Conservation (phyloP, 1,284 basidiomycete species). For the Exsudoporus floridanus region DNA sequence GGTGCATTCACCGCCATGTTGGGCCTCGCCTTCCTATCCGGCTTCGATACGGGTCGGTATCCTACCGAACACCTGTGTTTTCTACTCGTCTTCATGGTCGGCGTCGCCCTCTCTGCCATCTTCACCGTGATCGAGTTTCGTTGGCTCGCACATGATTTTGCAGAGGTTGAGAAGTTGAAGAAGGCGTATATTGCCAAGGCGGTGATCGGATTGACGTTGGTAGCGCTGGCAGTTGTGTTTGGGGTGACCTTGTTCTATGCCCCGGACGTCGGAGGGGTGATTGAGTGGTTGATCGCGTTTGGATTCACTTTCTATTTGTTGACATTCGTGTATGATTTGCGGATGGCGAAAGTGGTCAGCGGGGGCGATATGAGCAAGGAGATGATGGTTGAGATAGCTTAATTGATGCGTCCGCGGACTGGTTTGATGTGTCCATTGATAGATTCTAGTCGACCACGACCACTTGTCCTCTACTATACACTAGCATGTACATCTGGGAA, state of each 20-base stretch:
- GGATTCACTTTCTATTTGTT: slow-evolving; percentile 70
- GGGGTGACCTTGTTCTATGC: slow-evolving; percentile 49
- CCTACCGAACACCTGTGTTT: slow-evolving; percentile 53
- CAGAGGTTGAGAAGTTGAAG: slow-evolving; percentile 45
- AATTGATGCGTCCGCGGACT: background rate
- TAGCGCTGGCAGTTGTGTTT: slow-evolving; percentile 62
- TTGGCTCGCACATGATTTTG: slow-evolving; percentile 62
- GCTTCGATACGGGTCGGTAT: slow-evolving; percentile 64
- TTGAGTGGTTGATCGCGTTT: slow-evolving; percentile 74
- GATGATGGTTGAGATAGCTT: background rate
- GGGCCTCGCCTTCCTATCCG: slow-evolving; percentile 58
- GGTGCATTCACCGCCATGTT: slow-evolving; percentile 59
- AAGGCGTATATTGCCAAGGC: slow-evolving; percentile 63
- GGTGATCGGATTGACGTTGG: slow-evolving; percentile 54
- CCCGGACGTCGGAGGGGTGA: slow-evolving; percentile 52
- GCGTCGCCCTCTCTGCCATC: slow-evolving; percentile 64
- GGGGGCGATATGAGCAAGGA: background rate
- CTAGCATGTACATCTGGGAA: no score
- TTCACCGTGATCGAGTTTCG: slow-evolving; percentile 72
- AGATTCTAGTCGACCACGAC: no score
- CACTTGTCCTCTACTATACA: no score
- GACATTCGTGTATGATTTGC: slow-evolving; percentile 67
- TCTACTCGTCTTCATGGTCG: slow-evolving; percentile 62
- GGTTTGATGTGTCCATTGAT: no score
- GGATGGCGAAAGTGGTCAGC: slow-evolving; percentile 45